Percentiles rank a stretch among this genome's conserved stretches.
phyloP scores from a whole-genome alignment of 1,284 basidiomycete species.

The Marasmius fiardii region DNA sequence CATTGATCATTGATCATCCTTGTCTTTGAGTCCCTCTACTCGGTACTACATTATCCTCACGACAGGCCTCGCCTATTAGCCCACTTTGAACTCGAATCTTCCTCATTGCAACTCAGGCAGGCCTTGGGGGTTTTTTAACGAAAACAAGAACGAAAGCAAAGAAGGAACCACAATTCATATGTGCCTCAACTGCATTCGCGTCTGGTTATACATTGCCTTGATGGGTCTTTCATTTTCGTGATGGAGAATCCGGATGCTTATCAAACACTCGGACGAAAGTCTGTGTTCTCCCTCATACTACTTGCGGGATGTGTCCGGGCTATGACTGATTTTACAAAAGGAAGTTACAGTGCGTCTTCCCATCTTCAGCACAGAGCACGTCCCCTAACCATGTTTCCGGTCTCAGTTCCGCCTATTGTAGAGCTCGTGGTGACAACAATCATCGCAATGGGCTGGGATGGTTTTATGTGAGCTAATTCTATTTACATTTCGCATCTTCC shows the following conservation, averaged over 20 bases:
- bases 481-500: background rate
- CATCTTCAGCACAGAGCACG: background rate
- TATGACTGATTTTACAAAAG: constrained; percentile 7
- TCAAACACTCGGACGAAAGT: background rate
- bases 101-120: no score
- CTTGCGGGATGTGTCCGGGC: constrained; percentile 6
- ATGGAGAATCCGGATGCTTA: background rate
- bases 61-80: no score
- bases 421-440: constrained; percentile 12
- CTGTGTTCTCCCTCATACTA: constrained; percentile 9
- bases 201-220: constrained; percentile 5
- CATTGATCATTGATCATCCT: no score
- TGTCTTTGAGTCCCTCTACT: no score
- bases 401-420: constrained; percentile 3
- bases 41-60: no score
- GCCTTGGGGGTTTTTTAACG: no score
- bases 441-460: constrained; percentile 7
- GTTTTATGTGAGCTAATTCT: constrained; percentile 4
- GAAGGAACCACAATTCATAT: no score
- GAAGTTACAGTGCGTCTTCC: constrained; percentile 5
- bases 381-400: background rate
- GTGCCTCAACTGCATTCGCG: background rate
- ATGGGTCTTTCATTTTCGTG: background rate
- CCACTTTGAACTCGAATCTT: no score
- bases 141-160: no score